Evolutionary conservation across 1,284 basidiomycete species (phyloP), one percentile per base, ranked within the genome.

Genomic region (Chiua sp.): DNA sequence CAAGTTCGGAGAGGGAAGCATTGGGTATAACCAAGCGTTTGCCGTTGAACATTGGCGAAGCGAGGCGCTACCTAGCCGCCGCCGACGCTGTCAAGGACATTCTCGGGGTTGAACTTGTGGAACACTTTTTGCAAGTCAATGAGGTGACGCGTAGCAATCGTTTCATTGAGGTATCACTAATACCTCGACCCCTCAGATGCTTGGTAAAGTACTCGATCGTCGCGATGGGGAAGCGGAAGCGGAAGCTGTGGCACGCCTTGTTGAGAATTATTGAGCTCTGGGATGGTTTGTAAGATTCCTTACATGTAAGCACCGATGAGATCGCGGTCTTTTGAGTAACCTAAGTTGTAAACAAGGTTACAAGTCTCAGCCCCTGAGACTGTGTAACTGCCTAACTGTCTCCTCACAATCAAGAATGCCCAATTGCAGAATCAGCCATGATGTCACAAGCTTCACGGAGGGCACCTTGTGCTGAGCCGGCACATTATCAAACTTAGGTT

Each of bases 61-160:
- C 71, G 32, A 68, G 68, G 28, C 48, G 11, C 22, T 51, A 35
- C n/a, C 51, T 74, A 54, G 50, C 33, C 3, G 46, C 39, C 4
- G 73, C 71, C 44, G 47, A 62, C 6, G 63, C 58, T 4, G 30
- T 75, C 55, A 64, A 53, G 53, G 47, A 20, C 3, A 1, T 74
- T 7, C 61, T 75, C 3, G 70, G 70, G 0, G n/a, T 0, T 2
- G 63, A 70, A 20, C 10, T 64, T 6, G 63, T 74, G 18, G 55
- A 63, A 1, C n/a, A 22, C 26, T 75, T 72, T 51, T n/a, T 74
- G 16, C 28, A 26, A 0, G 30, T 63, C 32, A 75, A 73, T 44
- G 49, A 72, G 64, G 70, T 70, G 32, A 47, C 12, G 11, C 13
- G 35, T n/a, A 16, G 46, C 37, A 44, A n/a, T 44, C 42, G 7